Percentiles rank a stretch among this genome's conserved stretches.
phyloP scores from a whole-genome alignment of 2,329 filamentous ascomycete species.

The Fusarium multiceps region DNA sequence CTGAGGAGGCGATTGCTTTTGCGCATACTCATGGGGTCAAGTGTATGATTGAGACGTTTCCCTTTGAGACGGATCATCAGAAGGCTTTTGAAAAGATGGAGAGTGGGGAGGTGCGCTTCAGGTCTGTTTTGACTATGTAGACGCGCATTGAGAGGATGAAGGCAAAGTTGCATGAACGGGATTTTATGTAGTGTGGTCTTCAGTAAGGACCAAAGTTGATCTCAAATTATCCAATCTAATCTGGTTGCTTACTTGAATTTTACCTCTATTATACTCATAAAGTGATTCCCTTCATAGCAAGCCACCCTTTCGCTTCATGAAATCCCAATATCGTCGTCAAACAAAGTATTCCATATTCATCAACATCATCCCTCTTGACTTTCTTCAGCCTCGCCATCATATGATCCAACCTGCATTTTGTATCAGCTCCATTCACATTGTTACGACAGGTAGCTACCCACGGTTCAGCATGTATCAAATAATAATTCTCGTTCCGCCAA shows the following conservation, averaged over 20 bases:
- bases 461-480: not conserved
- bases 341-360: conserved; percentile 4
- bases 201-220: not conserved
- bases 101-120: conserved; percentile 57
- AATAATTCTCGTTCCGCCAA: not conserved
- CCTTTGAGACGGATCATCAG: conserved; percentile 59
- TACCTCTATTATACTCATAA: not conserved
- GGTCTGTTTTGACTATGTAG: conserved; percentile 53
- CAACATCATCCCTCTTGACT: not conserved
- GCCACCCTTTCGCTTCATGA: conserved; percentile 4
- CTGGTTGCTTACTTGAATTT: not conserved
- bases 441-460: fast-evolving
- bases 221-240: fast-evolving
- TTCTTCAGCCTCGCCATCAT: not conserved
- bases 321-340: not conserved
- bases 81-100: conserved; percentile 57
- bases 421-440: not conserved
- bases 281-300: not conserved
- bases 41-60: conserved; percentile 73
- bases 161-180: too few relatives aligned
- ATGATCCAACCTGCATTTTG: not conserved
- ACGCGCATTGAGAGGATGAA: too few relatives aligned
- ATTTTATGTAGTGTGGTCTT: too few relatives aligned
- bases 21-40: conserved; percentile 49
- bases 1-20: conserved; percentile 74